Percentiles rank a stretch among this genome's conserved stretches.
Conservation (phyloP, 23 red algal genomes). For the Gracilaria vermiculophylla region DNA sequence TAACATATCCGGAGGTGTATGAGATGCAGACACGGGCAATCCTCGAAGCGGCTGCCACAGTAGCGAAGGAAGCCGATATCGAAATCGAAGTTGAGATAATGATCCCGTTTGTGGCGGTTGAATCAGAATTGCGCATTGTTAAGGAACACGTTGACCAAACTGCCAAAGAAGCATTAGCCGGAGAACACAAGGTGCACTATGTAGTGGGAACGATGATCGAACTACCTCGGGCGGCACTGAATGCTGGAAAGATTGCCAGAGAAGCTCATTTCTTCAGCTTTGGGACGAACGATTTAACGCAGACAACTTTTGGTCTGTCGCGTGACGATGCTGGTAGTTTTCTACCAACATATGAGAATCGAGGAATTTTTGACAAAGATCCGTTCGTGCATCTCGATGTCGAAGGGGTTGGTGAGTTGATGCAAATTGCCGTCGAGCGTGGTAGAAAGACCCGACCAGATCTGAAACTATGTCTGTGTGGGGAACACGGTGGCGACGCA, state of each 20-base stretch:
- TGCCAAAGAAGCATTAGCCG: slow-evolving; percentile 4
- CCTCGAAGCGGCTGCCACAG: slow-evolving; percentile 33
- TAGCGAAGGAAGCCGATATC: slow-evolving; percentile 15
- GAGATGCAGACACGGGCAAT: slow-evolving; percentile 64
- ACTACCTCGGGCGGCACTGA: slow-evolving; percentile 40
- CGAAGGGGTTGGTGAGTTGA: slow-evolving; percentile 57
- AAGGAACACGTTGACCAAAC: slow-evolving; percentile 21
- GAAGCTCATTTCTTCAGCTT: slow-evolving; percentile 63
- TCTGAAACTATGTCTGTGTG: slow-evolving; percentile 46
- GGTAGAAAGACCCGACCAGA: slow-evolving; percentile 39
- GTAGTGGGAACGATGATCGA: slow-evolving; percentile 65
- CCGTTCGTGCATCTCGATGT: slow-evolving; percentile 52
- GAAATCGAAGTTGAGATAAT: slow-evolving; percentile 49
- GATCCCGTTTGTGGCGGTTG: slow-evolving; percentile 49
- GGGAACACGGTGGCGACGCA: slow-evolving; percentile 60
- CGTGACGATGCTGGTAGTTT: slow-evolving; percentile 67
- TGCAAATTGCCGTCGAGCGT: slow-evolving; percentile 40
- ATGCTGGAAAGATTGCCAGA: slow-evolving; percentile 54
- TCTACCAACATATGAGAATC: slow-evolving; percentile 43
- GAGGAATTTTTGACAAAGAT: slow-evolving; percentile 37
- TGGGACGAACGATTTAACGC: slow-evolving; percentile 65
- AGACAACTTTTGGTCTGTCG: slow-evolving; percentile 54
- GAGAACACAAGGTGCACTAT: slow-evolving; percentile 30
- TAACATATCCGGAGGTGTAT: slow-evolving; percentile 55
- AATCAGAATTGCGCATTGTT: slow-evolving; percentile 37